Conservation (phyloP, 2,329 filamentous ascomycete genomes). For the Talaromyces atroroseus region DNA sequence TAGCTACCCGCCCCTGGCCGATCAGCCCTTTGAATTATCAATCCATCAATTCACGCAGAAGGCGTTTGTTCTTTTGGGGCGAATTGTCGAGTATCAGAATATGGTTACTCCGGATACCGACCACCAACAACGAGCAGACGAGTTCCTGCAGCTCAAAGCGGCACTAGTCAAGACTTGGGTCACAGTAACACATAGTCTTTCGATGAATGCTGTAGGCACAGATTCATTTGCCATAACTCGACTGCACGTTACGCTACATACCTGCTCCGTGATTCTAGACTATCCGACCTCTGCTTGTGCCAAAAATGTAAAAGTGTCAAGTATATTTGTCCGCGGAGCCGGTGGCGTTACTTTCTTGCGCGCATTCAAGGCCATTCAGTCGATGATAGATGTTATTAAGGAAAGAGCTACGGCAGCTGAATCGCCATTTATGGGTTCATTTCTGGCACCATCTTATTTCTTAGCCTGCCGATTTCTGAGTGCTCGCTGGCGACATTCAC, state of each 20-base stretch:
- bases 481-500: conserved; percentile 10
- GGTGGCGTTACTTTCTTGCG: background rate
- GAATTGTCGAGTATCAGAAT: conserved; percentile 3
- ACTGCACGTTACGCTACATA: conserved; percentile 1
- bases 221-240: background rate
- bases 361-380: background rate
- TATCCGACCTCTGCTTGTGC: conserved; percentile 3
- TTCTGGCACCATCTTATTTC: conserved; percentile 14
- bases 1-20: background rate
- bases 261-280: conserved; percentile 1
- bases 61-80: conserved; percentile 1
- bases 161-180: background rate
- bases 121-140: conserved; percentile 1
- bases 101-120: background rate
- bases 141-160: background rate
- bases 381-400: conserved; percentile 2
- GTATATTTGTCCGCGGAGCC: background rate
- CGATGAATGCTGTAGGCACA: background rate
- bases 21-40: background rate
- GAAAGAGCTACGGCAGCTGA: background rate
- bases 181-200: background rate
- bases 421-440: conserved; percentile 1
- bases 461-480: conserved; percentile 14
- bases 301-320: background rate
- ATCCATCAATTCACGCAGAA: background rate